Evolutionary conservation across 805 yeast genomes (phyloP).

Genomic region (Saccharomycodes ludwigii): DNA sequence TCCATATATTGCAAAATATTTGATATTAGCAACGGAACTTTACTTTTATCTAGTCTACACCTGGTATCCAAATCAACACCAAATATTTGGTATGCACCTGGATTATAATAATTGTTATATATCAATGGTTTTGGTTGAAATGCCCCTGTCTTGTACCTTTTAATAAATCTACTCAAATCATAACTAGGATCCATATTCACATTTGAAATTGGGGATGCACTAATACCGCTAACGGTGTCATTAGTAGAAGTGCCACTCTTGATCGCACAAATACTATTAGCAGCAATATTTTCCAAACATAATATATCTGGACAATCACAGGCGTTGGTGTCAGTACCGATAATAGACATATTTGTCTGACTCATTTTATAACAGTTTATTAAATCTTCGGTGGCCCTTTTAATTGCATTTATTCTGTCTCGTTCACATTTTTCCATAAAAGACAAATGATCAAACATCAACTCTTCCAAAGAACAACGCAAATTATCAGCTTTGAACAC

Average conservation of each 20-base stretch:
- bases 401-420: constrained; percentile 64
- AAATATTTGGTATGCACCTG: constrained; percentile 53
- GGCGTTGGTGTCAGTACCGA: too few relatives aligned
- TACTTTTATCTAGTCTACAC: constrained; percentile 57
- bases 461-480: constrained; percentile 65
- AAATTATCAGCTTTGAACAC: constrained; percentile 49
- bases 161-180: constrained; percentile 56
- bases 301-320: too few relatives aligned
- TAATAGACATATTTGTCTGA: background rate
- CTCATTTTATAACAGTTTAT: background rate
- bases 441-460: constrained; percentile 54
- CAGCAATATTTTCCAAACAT: too few relatives aligned
- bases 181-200: constrained; percentile 54
- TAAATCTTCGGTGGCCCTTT: constrained; percentile 64
- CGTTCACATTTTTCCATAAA: constrained; percentile 77
- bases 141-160: constrained; percentile 59
- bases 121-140: constrained; percentile 61
- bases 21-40: constrained; percentile 58
- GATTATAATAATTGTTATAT: constrained; percentile 70
- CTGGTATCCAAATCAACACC: constrained; percentile 68
- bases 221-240: constrained; percentile 49
- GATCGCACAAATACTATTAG: too few relatives aligned
- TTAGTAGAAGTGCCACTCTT: too few relatives aligned
- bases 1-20: constrained; percentile 58
- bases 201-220: constrained; percentile 42